phyloP scores from a whole-genome alignment of 306 rosid genomes.

The Quillaja saponaria region DNA sequence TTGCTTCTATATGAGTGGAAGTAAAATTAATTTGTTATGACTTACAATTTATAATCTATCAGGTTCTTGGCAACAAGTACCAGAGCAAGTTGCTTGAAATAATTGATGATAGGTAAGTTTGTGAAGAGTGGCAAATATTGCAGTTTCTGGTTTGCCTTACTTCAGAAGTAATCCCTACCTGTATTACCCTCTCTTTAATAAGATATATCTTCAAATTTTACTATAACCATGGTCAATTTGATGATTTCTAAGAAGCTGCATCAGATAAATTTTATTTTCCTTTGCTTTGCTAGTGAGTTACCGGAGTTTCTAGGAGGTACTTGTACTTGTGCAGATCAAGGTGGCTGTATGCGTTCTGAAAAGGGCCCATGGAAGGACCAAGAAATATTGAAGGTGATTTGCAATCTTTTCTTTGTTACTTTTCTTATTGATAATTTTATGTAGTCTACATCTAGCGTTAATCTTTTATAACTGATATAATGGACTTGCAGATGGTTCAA shows the following conservation, averaged over 20 bases:
- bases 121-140: slow-evolving; percentile 6
- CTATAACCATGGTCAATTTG: background rate
- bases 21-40: slow-evolving; percentile 23
- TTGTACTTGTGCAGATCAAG: slow-evolving; percentile 77
- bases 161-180: background rate
- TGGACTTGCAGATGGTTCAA: slow-evolving; percentile 74
- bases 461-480: slow-evolving; percentile 12
- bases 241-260: background rate
- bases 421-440: slow-evolving; percentile 13
- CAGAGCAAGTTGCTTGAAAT: slow-evolving; percentile 84
- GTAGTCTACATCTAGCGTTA: slow-evolving; percentile 1
- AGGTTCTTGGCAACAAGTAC: slow-evolving; percentile 92
- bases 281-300: slow-evolving; percentile 66
- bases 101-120: slow-evolving; percentile 78
- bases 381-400: slow-evolving; percentile 52
- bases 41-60: slow-evolving; percentile 33
- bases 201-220: background rate
- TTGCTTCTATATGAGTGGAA: slow-evolving; percentile 24
- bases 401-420: background rate
- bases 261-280: background rate
- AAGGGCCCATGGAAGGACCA: slow-evolving; percentile 93
- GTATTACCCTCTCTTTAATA: background rate
- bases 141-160: slow-evolving; percentile 1
- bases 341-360: slow-evolving; percentile 89
- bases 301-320: slow-evolving; percentile 89